phyloP scores from a whole-genome alignment of 192 early-diverging fungal genomes.

The Coemansia aciculifera region DNA sequence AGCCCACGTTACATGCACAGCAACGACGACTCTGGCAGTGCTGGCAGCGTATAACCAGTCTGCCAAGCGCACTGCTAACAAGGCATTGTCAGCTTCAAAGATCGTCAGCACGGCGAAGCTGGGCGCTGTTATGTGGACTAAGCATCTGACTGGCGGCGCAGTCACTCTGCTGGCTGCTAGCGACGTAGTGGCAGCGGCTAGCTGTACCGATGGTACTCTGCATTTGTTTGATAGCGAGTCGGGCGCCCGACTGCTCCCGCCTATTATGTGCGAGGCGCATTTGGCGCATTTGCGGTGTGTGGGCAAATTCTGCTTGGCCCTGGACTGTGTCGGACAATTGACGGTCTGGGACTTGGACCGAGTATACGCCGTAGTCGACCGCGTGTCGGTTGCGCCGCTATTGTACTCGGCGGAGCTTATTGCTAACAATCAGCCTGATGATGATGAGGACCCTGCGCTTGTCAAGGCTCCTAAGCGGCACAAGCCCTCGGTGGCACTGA shows the following conservation, averaged over 20 bases:
- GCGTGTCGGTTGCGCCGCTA: conserved; percentile 36
- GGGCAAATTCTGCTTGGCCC: conserved; percentile 24
- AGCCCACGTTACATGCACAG: conserved; percentile 22
- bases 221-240: conserved; percentile 37
- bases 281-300: conserved; percentile 23
- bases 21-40: neutral
- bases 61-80: neutral
- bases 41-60: conserved; percentile 14
- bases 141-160: neutral
- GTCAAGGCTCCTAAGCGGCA: conserved; percentile 18
- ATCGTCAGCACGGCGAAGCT: neutral
- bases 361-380: conserved; percentile 4
- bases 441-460: neutral
- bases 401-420: conserved; percentile 32
- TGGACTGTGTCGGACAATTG: conserved; percentile 35
- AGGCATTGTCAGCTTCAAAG: neutral
- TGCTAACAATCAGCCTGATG: neutral
- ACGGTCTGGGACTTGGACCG: conserved; percentile 22
- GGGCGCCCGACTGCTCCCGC: conserved; percentile 32
- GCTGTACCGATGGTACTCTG: conserved; percentile 24
- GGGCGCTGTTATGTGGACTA: conserved; percentile 14
- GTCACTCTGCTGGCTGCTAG: conserved; percentile 15
- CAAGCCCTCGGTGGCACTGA: conserved; percentile 18
- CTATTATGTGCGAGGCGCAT: conserved; percentile 27
- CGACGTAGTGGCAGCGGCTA: conserved; percentile 10